Base-by-base conservation (phyloP, 371 early-diverging fungal species). In the Lichtheimia corymbifera region DNA sequence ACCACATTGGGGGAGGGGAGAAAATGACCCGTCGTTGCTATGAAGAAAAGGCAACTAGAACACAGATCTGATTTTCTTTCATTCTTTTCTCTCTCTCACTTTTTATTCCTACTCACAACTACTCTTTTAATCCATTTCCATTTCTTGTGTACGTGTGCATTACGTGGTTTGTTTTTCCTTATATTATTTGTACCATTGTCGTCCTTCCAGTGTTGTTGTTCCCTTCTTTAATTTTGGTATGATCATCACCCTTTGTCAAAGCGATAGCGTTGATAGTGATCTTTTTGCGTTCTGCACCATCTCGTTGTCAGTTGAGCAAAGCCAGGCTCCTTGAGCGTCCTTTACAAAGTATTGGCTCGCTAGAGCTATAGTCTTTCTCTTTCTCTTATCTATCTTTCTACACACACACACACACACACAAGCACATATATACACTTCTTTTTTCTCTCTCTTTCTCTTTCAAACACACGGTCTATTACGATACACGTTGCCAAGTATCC, bases 291-390 rank as follows among this genome's bases (percentile, higher is more conserved):
- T 25, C 53, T 44, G 18, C 50, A 58, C 50, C 28, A 58, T 50
- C 28, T 50, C 51, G 59, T 54, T 28, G 27, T 25, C 25, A 17
- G 25, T 41, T 55, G 56, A 55, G 18, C 17, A 13, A 40, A 55
- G 56, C 52, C 61, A 61, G 45, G 61, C 61, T 61, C 61, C 22
- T 20, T 61, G 61, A 61, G 61, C 61, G 11, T 61, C 53, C 18
- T 50, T 49, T 30, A 25, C 49, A 17, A 44, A 53, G 25, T 52
- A 41, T 44, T 53, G 27, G 52, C 41, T 60, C 53, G 41, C n/a
- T 18, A 4, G 42, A 43, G 61, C 41, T 50, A n/a, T 53, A 43
- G 53, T 61, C 35, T 17, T 51, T 22, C 43, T 63, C 17, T 50
- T 42, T 15, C 44, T 43, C 24, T 14, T 56, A 15, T 50, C 50